Evolutionary conservation across 768 basidiomycete species (phyloP), one percentile per base, ranked within the genome.

Genomic region (Suillus discolor): DNA sequence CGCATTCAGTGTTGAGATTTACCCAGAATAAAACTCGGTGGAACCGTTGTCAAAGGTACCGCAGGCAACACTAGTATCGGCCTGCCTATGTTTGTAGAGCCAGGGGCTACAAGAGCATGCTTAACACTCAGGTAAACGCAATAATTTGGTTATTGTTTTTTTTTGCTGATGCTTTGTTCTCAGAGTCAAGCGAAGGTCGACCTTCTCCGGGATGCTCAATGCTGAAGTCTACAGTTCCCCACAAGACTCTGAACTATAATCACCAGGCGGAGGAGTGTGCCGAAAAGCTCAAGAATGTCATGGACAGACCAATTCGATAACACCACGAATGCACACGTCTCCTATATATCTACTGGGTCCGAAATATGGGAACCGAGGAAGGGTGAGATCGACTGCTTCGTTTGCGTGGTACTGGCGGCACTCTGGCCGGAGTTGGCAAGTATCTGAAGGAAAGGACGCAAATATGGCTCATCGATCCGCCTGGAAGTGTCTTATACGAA

Each of bases 291-390:
- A 79, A 83, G 2, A 97, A 97, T 74, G 90, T 94, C 15, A 86
- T 99, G 97, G 97, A 98, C 94, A 8, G 87, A 99, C 80, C 97
- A 99, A 78, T 99, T 99, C 73, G 96, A 99, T 80, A 98, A 99
- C 78, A 88, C 83, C 28, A 94, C 96, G 20, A 99, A 99, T 74
- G 88, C 96, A 18, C 71, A 89, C 25, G 90, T 89, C n/a, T 97
- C 98, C 75, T 97, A 96, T 76, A 74, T 81, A 44, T 87, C 94
- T 6, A 99, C 97, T 4, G 97, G 96, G 1, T 96, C 97, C 0
- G 97, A 99, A 79, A 96, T 99, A 62, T 97, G 95, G 94, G 86
- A 87, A 62, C 97, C 98, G 76, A 94, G 89, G 3, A 70, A 81
- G 41, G 94, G 93, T 3, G 79, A 84, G 15, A 66, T 98, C 2